Evolutionary conservation across 495 filamentous ascomycete genomes (phyloP).

Genomic region (Penicillium waksmanii): DNA sequence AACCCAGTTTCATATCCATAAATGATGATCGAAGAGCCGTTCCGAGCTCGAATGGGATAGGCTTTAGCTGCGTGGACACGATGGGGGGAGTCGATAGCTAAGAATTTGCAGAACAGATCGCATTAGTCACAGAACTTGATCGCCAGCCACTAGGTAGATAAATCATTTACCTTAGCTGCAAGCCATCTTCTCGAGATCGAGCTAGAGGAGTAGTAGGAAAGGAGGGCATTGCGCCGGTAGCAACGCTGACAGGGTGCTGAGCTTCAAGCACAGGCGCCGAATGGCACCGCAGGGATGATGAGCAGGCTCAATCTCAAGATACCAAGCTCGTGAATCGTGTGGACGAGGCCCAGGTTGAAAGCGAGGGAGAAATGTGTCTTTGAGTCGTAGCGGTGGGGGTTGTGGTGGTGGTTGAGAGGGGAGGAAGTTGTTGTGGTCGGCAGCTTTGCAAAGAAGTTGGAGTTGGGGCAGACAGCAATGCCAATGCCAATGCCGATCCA

Average conservation of each 20-base stretch:
- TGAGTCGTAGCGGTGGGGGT: slow-evolving; percentile 1
- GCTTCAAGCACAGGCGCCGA: slow-evolving; percentile 28
- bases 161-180: slow-evolving; percentile 56
- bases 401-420: slow-evolving; percentile 20
- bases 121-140: slow-evolving; percentile 5
- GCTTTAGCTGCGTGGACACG: slow-evolving; percentile 72
- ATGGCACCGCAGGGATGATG: slow-evolving; percentile 20
- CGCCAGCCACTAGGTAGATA: neutral
- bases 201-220: slow-evolving; percentile 45
- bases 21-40: slow-evolving; percentile 81
- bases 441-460: slow-evolving; percentile 15
- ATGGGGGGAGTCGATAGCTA: slow-evolving; percentile 77
- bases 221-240: slow-evolving; percentile 38
- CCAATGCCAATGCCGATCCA: slow-evolving; percentile 14
- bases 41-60: slow-evolving; percentile 77
- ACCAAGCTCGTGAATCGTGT: slow-evolving; percentile 4
- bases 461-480: neutral
- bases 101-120: slow-evolving; percentile 16
- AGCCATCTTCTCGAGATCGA: slow-evolving; percentile 44
- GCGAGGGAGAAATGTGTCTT: neutral
- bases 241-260: slow-evolving; percentile 16
- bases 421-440: slow-evolving; percentile 33
- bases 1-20: slow-evolving; percentile 83
- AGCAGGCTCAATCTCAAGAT: slow-evolving; percentile 6
- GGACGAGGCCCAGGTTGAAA: neutral